Evolutionary conservation across 495 filamentous ascomycete genomes (phyloP).

Genomic region (Aspergillus affinis): DNA sequence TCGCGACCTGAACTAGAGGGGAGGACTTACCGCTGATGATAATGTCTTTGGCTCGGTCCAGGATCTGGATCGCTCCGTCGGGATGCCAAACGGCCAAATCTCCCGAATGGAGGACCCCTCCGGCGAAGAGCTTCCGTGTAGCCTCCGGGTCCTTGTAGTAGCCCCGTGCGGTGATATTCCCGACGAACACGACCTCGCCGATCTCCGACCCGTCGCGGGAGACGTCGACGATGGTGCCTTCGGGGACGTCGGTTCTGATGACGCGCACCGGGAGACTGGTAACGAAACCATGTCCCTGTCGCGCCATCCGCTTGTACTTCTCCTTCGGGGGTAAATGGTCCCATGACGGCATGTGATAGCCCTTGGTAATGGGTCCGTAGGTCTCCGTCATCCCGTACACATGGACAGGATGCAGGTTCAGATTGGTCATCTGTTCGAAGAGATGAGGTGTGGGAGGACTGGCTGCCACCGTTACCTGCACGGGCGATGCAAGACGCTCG

Average conservation of each 20-base stretch:
- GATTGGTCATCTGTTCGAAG: conserved; percentile 84
- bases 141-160: conserved; percentile 91
- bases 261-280: conserved; percentile 79
- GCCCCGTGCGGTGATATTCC: conserved; percentile 89
- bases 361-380: conserved; percentile 94
- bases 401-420: conserved; percentile 91
- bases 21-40: conserved; percentile 82
- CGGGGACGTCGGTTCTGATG: conserved; percentile 71
- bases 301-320: conserved; percentile 81
- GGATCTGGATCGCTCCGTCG: conserved; percentile 86
- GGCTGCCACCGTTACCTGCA: conserved; percentile 90
- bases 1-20: conserved; percentile 66
- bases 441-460: conserved; percentile 84
- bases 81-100: conserved; percentile 91
- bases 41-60: conserved; percentile 94
- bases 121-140: conserved; percentile 82
- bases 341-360: conserved; percentile 85
- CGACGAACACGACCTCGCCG: conserved; percentile 86
- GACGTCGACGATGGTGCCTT: conserved; percentile 72
- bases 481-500: conserved; percentile 61
- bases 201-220: conserved; percentile 80
- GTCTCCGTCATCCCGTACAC: conserved; percentile 95
- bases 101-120: conserved; percentile 84
- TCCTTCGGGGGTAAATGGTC: conserved; percentile 66
- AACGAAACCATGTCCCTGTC: conserved; percentile 91